Base-by-base conservation (phyloP, 345 rosid species). In the Leavenworthia alabamica region DNA sequence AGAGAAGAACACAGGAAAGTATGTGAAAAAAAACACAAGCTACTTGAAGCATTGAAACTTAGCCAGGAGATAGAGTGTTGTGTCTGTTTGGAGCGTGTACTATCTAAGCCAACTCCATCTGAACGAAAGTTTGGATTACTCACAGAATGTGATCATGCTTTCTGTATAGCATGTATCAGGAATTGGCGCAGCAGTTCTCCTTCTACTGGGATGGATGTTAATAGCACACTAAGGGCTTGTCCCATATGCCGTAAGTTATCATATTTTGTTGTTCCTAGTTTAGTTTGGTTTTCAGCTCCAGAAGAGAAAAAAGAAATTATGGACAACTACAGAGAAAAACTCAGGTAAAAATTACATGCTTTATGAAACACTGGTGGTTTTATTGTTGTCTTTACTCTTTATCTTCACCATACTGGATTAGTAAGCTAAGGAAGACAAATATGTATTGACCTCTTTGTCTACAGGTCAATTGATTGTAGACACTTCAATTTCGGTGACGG, bases 81-180 rank as follows among this genome's bases (percentile, higher is more conserved):
- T 42, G 92, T 89, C 33, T 89, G 97, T 69, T 41, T 86, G 71
- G 97, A 89, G 40, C 88, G 87, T 71, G 92, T 89, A n/a, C 80
- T 89, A 37, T 83, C 85, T 10, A 89, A 89, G 68, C 75, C 91
- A 12, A 71, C 85, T 13, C 84, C 83, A 37, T 85, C 91, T 49
- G 95, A 86, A 47, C 77, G 97, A 17, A 89, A 87, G 82, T 89
- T 93, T 57, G 97, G 99, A 35, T 60, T 89, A 70, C 80, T 93
- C 14, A 85, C 97, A 7, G 99, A 93, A 71, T 89, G 99, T 49
- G 92, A 93, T 79, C 99, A 93, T 81, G 94, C 99, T 29, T 93
- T 93, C 67, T 93, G 99, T 65, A 80, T 81, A 47, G 80, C 80
- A 3, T 89, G 97, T 45, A 89, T 89, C 76, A 77, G 97, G 74